Base-by-base conservation (phyloP, 2,329 filamentous ascomycete species). In the Fusarium camptoceras region DNA sequence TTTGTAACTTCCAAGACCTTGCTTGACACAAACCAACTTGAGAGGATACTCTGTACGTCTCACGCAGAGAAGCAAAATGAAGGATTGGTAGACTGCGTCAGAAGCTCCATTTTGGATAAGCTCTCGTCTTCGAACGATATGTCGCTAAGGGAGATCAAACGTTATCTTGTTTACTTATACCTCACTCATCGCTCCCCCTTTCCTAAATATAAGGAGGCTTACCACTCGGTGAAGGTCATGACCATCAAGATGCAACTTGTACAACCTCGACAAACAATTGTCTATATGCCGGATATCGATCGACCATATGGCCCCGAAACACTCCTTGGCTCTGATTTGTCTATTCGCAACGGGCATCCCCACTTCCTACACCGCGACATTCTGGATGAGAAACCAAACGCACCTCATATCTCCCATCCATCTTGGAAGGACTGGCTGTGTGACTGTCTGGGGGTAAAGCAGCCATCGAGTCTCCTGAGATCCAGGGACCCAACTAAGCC, bases 371-470 rank as follows among this genome's bases (percentile, higher is more conserved):
- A 63, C 14, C 25, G 14, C 18, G 25, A 10, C 7, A 20, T 53
- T 14, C 39, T 68, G 41, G 5, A 60, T 4, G 1, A 44, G 22
- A 34, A 12, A 22, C 64, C 66, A 20, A 22, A 4, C 1, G 20
- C 12, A 2, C 41, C 57, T 4, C 8, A 1, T 0, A 0, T 24
- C 18, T 51, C 8, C 24, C 59, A 63, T 46, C 42, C 46, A 22
- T 50, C 37, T 5, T 71, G 66, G 66, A 48, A 53, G 25, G 54
- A 20, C 3, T 71, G 66, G 69, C 48, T 71, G 18, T 55, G 43
- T 8, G 48, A 63, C 30, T 47, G 16, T 4, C 34, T 70, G 4
- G 54, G 69, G 2, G 16, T 71, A 20, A 60, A 53, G 6, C 27
- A 64, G 3, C 51, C 44, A 18, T 7, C 68, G 0, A 63, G 60